These are phyloP conservation scores for Yarrowia bubula DNA, from an alignment of 805 yeast species.

Conservation along the genomic window DNA sequence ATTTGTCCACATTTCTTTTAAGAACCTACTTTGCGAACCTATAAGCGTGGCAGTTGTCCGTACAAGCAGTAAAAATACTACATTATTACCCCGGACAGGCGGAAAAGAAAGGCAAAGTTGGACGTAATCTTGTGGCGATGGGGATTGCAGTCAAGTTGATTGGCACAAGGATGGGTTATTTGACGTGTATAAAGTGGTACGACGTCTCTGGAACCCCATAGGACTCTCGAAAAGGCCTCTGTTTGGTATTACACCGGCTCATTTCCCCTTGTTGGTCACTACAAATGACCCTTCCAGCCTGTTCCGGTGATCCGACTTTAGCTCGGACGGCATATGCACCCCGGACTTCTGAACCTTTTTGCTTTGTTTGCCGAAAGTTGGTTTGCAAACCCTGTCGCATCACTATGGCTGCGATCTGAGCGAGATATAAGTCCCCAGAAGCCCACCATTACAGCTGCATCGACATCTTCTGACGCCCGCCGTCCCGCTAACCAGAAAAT, in stretches of 20 bases:
- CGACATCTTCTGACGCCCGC: too few relatives aligned
- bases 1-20: too few relatives aligned
- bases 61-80: neutral
- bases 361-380: slow-evolving; percentile 5
- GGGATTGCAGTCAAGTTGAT: neutral
- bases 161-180: neutral
- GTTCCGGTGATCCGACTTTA: slow-evolving; percentile 26
- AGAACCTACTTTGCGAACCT: slow-evolving; percentile 13
- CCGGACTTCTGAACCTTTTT: slow-evolving; percentile 23
- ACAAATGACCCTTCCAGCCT: too few relatives aligned
- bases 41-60: neutral
- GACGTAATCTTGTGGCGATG: neutral
- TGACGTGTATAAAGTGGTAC: neutral
- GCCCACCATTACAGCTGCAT: too few relatives aligned
- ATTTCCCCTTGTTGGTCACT: neutral
- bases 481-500: too few relatives aligned
- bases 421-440: slow-evolving; percentile 11
- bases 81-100: slow-evolving; percentile 8
- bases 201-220: too few relatives aligned
- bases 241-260: too few relatives aligned
- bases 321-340: slow-evolving; percentile 24
- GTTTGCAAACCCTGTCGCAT: slow-evolving; percentile 22
- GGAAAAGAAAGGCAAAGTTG: slow-evolving; percentile 1
- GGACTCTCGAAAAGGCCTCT: too few relatives aligned
- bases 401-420: neutral